phyloP scores from a whole-genome alignment of 805 yeast genomes.

The Kodamaea kakaduensis region DNA sequence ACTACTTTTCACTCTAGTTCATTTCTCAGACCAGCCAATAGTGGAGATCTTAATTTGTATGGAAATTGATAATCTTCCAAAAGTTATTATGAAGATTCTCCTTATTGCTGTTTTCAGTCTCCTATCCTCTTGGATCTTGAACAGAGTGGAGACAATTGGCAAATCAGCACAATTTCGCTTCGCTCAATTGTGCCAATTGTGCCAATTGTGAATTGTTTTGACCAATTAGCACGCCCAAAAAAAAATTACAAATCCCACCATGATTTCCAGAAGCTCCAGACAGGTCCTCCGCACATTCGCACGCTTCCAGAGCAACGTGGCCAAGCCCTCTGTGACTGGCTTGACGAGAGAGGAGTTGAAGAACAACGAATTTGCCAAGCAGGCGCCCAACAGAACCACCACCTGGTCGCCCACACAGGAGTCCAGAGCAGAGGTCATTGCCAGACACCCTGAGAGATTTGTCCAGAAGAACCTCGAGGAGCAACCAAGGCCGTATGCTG shows the following conservation, averaged over 20 bases:
- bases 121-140: no score
- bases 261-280: conserved; percentile 2
- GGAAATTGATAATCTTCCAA: no score
- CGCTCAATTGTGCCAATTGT: no score
- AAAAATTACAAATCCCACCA: neutral
- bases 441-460: conserved; percentile 55
- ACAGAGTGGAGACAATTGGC: no score
- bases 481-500: conserved; percentile 81
- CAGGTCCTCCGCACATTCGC: conserved; percentile 2
- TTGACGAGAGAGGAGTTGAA: conserved; percentile 18
- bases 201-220: no score
- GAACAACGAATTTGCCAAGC: conserved; percentile 38
- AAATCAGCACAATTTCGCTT: no score
- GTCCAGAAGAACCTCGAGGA: conserved; percentile 61
- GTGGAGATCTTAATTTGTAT: no score
- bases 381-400: conserved; percentile 70
- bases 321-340: conserved; percentile 14
- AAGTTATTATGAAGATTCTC: no score
- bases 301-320: conserved; percentile 13
- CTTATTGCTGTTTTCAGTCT: no score
- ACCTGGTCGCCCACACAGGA: conserved; percentile 74
- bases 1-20: no score
- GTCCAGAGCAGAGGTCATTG: conserved; percentile 52
- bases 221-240: neutral
- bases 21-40: no score